These are phyloP conservation scores for Trichosporon sp. DNA, from an alignment of 1,284 basidiomycete genomes.

Conservation along the genomic window DNA sequence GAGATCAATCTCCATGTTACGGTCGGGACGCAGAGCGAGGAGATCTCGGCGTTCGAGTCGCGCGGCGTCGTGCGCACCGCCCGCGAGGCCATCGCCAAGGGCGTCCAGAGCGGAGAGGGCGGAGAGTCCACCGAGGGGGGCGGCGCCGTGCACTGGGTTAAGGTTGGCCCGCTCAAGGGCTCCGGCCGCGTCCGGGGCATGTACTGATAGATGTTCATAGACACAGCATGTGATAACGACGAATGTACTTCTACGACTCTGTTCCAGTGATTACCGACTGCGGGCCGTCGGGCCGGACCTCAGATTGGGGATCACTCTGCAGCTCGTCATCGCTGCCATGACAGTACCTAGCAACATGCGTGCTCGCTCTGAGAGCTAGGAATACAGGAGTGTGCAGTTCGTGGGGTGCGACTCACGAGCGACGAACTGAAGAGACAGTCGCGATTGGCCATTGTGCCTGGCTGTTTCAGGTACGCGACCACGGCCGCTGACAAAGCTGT, in stretches of 20 bases:
- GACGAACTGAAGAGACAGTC: too few relatives aligned
- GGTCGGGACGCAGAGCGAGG: conserved; percentile 64
- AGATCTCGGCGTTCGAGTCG: conserved; percentile 63
- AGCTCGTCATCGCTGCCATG: too few relatives aligned
- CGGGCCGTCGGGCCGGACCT: too few relatives aligned
- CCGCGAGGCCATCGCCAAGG: conserved; percentile 26
- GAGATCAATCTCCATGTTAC: conserved; percentile 72
- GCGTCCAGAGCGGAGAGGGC: conserved; percentile 23
- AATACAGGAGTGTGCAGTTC: too few relatives aligned
- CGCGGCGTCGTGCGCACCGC: conserved; percentile 33
- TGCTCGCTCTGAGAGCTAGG: too few relatives aligned
- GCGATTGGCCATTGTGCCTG: too few relatives aligned
- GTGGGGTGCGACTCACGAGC: too few relatives aligned
- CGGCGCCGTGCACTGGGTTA: conserved; percentile 32
- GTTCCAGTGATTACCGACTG: neutral
- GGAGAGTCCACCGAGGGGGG: conserved; percentile 34
- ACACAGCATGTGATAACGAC: neutral
- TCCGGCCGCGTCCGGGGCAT: conserved; percentile 36
- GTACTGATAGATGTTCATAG: conserved; percentile 19
- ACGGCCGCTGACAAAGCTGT: too few relatives aligned
- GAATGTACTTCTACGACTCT: neutral
- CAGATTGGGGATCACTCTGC: too few relatives aligned
- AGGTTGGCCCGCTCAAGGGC: conserved; percentile 23
- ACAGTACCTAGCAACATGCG: too few relatives aligned
- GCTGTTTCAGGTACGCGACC: too few relatives aligned